phyloP scores from a whole-genome alignment of 1,284 basidiomycete genomes.

The Ceratorhiza oryzae-sativae region DNA sequence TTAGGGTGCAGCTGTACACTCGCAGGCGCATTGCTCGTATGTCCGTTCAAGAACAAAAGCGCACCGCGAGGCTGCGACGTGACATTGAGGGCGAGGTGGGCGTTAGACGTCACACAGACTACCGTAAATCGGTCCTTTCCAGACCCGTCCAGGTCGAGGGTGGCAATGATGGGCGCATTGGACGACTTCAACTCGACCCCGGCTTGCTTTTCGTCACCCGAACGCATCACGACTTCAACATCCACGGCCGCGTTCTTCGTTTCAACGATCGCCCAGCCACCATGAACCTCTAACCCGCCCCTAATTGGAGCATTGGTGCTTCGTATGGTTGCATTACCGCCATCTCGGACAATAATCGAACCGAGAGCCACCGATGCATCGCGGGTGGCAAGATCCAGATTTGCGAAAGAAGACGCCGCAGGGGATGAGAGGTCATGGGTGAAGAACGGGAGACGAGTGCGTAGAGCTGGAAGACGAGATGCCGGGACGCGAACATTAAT shows the following conservation, averaged over 20 bases:
- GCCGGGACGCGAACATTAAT: slow-evolving; percentile 24
- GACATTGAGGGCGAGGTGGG: slow-evolving; percentile 14
- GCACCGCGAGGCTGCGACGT: slow-evolving; percentile 10
- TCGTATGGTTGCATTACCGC: slow-evolving; percentile 10
- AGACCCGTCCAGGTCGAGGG: neutral
- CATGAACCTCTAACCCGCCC: neutral
- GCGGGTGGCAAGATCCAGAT: slow-evolving; percentile 12
- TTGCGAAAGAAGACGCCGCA: neutral
- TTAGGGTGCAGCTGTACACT: slow-evolving; percentile 24
- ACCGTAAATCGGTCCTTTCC: neutral
- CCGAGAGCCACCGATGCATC: slow-evolving; percentile 3
- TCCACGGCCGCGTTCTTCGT: slow-evolving; percentile 14
- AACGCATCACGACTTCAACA: neutral
- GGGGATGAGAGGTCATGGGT: slow-evolving; percentile 14
- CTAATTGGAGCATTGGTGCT: slow-evolving; percentile 28
- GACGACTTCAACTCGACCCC: slow-evolving; percentile 15
- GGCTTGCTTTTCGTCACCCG: neutral
- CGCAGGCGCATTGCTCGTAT: slow-evolving; percentile 22
- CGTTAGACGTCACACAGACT: slow-evolving; percentile 8
- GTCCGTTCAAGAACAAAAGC: slow-evolving; percentile 1
- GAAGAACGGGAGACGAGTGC: slow-evolving; percentile 31
- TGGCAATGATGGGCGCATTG: slow-evolving; percentile 28
- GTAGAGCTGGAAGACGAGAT: slow-evolving; percentile 3
- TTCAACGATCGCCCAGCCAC: slow-evolving; percentile 17
- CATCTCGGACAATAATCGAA: neutral